Base-by-base conservation (phyloP, 2,329 filamentous ascomycete genomes). In the Bipolaris gigantea region DNA sequence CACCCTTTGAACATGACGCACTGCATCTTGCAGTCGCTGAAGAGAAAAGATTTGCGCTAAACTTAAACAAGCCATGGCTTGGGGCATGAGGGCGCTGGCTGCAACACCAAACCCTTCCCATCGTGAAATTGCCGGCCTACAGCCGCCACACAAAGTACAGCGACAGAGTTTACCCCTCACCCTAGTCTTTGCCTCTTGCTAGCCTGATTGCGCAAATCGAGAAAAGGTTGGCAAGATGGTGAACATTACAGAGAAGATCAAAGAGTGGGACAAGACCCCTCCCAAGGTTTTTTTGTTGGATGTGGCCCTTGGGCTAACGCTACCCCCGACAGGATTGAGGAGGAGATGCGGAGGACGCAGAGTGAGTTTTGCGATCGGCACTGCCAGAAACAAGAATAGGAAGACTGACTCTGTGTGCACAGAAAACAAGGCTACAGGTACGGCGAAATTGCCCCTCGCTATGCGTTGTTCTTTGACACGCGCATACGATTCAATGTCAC, bases 391-490 rank as follows among this genome's bases (percentile, higher is more conserved):
- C 18, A 25, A 38, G 18, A 30, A 8, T 41, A 11, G 4, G 21
- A 16, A 46, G 52, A 60, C 77, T 81, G 61, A 80, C 57, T 13
- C 13, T 11, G 10, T 41, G 35, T 38, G 56, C 58, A 69, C 70
- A 96, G 93, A 99, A 79, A 99, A 99, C 74, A 99, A 99, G 85
- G 93, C 93, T 55, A 99, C 94, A 76, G 92, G 93, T 97, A 86
- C 70, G 87, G 58, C 13, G 6, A n/a, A n/a, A 19, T 11, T n/a
- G 10, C 18, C 18, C 32, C 33, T 48, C 32, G 10, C 32, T 43
- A 8, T 16, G 13, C 9, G 21, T 44, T 44, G 10, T 4, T 42
- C 2, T 42, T 15, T 19, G 39, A 40, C 23, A 10, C 39, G n/a
- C 13, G 27, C 15, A 13, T 21, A 23, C 3, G 13, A 23, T 48